Conservation (phyloP, 768 basidiomycete genomes). For the Pulveroboletus sp. region DNA sequence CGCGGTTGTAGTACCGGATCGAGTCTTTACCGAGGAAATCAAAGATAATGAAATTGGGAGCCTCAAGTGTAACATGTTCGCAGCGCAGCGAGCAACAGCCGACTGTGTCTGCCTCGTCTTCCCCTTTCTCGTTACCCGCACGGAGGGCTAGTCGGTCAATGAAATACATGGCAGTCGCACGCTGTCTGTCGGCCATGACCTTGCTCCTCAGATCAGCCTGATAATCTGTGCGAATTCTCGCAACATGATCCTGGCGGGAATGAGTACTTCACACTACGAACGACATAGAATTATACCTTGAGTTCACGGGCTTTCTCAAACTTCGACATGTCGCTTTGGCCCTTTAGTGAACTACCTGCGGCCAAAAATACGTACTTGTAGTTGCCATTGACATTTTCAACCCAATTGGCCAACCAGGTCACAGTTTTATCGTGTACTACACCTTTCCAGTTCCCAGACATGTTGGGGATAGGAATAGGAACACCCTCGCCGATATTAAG, state of each 20-base stretch:
- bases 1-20: constrained; percentile 92
- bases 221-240: constrained; percentile 87
- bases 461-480: constrained; percentile 80
- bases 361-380: constrained; percentile 98
- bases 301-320: constrained; percentile 97
- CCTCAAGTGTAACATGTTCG: constrained; percentile 91
- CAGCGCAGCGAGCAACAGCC: constrained; percentile 97
- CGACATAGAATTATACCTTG: constrained; percentile 50
- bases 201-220: constrained; percentile 78
- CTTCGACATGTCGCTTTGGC: constrained; percentile 95
- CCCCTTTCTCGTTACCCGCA: constrained; percentile 99
- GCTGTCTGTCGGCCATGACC: constrained; percentile 90
- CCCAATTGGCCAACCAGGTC: constrained; percentile 99
- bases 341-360: constrained; percentile 95
- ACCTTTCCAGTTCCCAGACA: constrained; percentile 87
- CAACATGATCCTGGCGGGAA: constrained; percentile 71
- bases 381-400: constrained; percentile 93
- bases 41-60: constrained; percentile 84
- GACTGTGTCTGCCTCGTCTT: constrained; percentile 98
- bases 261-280: constrained; percentile 4
- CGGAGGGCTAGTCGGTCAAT: constrained; percentile 96
- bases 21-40: constrained; percentile 99
- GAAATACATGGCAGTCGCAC: constrained; percentile 99
- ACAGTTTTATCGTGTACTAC: constrained; percentile 92
- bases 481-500: constrained; percentile 84